Base-by-base conservation (phyloP, 495 filamentous ascomycete genomes). In the Copromyces sp. region DNA sequence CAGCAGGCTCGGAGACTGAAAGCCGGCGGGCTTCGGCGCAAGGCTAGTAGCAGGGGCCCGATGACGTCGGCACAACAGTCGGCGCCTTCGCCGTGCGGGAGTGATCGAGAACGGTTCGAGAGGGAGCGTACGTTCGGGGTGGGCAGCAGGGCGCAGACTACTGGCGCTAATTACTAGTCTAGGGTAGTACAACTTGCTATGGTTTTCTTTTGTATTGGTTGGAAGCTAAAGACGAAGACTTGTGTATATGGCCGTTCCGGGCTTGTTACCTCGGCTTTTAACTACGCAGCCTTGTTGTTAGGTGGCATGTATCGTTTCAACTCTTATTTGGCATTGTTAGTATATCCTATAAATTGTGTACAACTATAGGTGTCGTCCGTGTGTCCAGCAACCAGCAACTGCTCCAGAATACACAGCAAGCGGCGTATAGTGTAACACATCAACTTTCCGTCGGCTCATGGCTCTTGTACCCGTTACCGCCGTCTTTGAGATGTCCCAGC, bases 1-100 rank as follows among this genome's bases (percentile, higher is more conserved):
- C 93, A 96, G 80, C 82, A 89, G 72, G 92, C 94, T 0, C 81
- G 94, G 72, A 83, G 92, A 68, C 76, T 84, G 35, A 87, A 87
- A 74, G 85, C 85, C 3, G 82, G 82, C 35, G 85, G 73, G 44
- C 39, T 78, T 37, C 74, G 83, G 39, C 73, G 84, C 38, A 80
- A 81, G 75, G 79, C 78, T 4, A 85, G 83, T 72, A 78, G 76
- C 16, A 74, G 78, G 71, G 53, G 20, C 68, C 42, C 45, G 41
- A 39, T 45, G 53, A n/a, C 29, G 69, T 69, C 16, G 53, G 39
- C 37, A 69, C 37, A 29, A 3, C 7, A 37, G 68, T 71, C 17
- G 24, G 53, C 53, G 11, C 53, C 53, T 5, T 61, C 24, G 73
- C 38, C 41, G 73, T 47, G 70, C 68, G 41, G 73, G 16, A 37